Evolutionary conservation across 2,329 filamentous ascomycete species (phyloP).

Genomic region (Erysiphe neolycopersici): DNA sequence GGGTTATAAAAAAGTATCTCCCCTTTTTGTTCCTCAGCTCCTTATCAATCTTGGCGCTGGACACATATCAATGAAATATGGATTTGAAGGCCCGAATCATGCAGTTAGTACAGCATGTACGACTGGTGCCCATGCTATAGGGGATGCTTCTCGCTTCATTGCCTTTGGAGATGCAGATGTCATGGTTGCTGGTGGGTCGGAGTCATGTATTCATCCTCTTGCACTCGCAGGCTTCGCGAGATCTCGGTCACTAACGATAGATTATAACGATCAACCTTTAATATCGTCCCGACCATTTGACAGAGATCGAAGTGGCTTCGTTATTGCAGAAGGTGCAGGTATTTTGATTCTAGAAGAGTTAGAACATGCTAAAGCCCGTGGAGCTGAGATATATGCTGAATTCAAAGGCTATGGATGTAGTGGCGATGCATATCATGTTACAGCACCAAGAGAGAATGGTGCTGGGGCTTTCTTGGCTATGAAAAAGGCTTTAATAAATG

Average conservation of each 20-base stretch:
- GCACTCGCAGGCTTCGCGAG: conserved; percentile 78
- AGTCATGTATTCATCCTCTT: conserved; percentile 86
- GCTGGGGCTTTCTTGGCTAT: conserved; percentile 63
- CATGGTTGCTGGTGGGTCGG: conserved; percentile 86
- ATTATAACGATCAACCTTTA: conserved; percentile 45
- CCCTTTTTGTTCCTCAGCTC: conserved; percentile 75
- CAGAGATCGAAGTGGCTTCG: conserved; percentile 52
- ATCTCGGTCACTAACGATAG: conserved; percentile 61
- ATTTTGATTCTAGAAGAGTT: conserved; percentile 73
- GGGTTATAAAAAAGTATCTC: conserved; percentile 85
- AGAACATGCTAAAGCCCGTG: conserved; percentile 57
- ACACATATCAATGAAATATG: conserved; percentile 79
- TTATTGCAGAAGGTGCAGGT: conserved; percentile 77
- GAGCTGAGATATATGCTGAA: conserved; percentile 69
- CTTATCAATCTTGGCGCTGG: conserved; percentile 89
- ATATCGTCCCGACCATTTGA: conserved; percentile 74
- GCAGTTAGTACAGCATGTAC: conserved; percentile 86
- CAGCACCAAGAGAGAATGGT: conserved; percentile 62
- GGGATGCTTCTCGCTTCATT: conserved; percentile 81
- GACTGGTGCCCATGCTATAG: conserved; percentile 81
- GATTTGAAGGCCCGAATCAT: conserved; percentile 77
- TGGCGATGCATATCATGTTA: conserved; percentile 82
- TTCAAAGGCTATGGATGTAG: conserved; percentile 72
- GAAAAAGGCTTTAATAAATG: conserved; percentile 53
- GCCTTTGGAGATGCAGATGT: conserved; percentile 76